Base-by-base conservation (phyloP, 2,329 filamentous ascomycete genomes). In the Aureobasidium musti region DNA sequence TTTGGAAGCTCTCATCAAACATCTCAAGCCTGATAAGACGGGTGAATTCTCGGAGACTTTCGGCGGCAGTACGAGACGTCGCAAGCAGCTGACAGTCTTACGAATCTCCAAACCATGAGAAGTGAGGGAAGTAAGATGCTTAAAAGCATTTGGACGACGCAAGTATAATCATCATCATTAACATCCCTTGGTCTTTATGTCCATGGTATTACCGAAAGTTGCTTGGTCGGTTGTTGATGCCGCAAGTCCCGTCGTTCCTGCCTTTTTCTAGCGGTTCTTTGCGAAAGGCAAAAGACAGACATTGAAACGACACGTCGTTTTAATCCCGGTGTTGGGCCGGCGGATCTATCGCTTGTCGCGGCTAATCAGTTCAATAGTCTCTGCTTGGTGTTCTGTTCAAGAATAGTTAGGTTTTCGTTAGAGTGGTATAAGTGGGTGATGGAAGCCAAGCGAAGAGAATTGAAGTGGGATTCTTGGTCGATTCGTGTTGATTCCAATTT, bases 291-390 rank as follows among this genome's bases (percentile, higher is more conserved):
- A 23, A 59, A 61, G 6, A 19, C n/a, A 33, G 39, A 59, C 26
- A 23, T n/a, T n/a, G n/a, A n/a, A 45, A 45, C 23, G 10, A 41
- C 54, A 23, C 4, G 17, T 4, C 49, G 8, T 19, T 19, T 61
- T 37, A 35, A 49, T 35, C 28, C 57, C 57, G 57, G 57, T 49
- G 57, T 61, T 61, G 57, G 57, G 49, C 57, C 57, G 57, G 39
- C 39, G 54, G 41, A 33, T 37, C 57, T 23, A 61, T 61, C 57
- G 57, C 41, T 61, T 61, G 43, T 33, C 41, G 57, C 57, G 57
- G 57, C 57, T 61, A 49, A 61, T 45, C 57, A 61, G 26, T 43
- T 49, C 57, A 61, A 61, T 61, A 61, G 57, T 61, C 43, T 61
- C 37, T 21, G 10, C 35, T 59, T 49, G 45, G 45, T 26, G 43